Conservation (phyloP, 129 eudicot species). For the Helichrysum umbraculigerum region DNA sequence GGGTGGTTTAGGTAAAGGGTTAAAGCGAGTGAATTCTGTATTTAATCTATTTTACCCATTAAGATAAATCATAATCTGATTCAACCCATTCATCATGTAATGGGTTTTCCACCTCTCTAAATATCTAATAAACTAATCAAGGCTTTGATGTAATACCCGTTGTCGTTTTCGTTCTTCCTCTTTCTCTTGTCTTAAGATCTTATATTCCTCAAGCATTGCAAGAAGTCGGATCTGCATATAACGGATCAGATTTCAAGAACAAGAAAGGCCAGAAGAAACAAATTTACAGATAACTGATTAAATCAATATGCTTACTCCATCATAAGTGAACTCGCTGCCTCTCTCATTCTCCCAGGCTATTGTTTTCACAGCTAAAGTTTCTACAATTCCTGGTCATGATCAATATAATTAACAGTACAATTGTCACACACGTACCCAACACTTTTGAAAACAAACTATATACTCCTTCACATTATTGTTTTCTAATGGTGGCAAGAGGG, state of each 20-base stretch:
- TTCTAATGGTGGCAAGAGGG: not conserved
- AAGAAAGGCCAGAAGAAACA: not conserved
- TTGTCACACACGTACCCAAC: not conserved
- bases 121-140: not conserved
- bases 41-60: not conserved
- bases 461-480: not conserved
- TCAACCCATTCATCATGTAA: not conserved
- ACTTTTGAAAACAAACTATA: not conserved
- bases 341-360: constrained; percentile 83
- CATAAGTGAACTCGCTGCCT: constrained; percentile 70
- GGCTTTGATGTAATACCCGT: constrained; percentile 50
- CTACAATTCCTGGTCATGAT: constrained; percentile 70
- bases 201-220: constrained; percentile 88
- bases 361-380: constrained; percentile 64
- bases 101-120: not conserved
- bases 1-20: not conserved
- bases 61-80: not conserved
- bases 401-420: not conserved
- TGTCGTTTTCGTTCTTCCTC: constrained; percentile 82
- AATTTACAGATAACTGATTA: not conserved
- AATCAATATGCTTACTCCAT: constrained; percentile 65
- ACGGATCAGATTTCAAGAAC: constrained; percentile 13
- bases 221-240: constrained; percentile 68
- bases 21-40: not conserved
- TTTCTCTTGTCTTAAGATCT: constrained; percentile 63